phyloP scores from a whole-genome alignment of 2,329 filamentous ascomycete species.

The Fusarium bactridioides region DNA sequence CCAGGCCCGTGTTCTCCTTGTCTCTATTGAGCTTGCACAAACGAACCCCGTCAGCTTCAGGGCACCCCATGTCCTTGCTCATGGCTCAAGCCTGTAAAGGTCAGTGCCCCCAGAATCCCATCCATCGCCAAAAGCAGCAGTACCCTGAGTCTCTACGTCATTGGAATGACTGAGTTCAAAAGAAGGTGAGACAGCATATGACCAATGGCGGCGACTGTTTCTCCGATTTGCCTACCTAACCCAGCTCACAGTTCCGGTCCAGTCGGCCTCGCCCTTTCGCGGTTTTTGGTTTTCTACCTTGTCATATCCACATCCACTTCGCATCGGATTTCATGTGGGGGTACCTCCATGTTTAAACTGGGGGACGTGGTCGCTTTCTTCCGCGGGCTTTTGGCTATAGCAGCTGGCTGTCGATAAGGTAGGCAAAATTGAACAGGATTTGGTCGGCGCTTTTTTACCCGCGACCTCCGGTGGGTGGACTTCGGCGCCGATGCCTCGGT shows the following conservation, averaged over 20 bases:
- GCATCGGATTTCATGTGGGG: conserved; percentile 40
- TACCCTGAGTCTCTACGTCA: conserved; percentile 37
- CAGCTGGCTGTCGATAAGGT: neutral
- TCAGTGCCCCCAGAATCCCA: conserved; percentile 28
- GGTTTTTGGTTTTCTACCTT: neutral
- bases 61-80: conserved; percentile 26
- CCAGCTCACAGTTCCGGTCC: neutral
- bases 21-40: conserved; percentile 7
- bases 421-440: conserved; percentile 13
- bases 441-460: conserved; percentile 25
- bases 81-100: neutral
- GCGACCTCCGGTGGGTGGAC: conserved; percentile 21
- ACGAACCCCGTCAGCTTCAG: conserved; percentile 26
- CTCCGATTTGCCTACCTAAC: conserved; percentile 9
- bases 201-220: conserved; percentile 22
- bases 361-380: conserved; percentile 18
- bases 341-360: conserved; percentile 21
- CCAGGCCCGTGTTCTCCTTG: conserved; percentile 27
- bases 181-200: conserved; percentile 30
- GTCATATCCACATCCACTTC: conserved; percentile 11
- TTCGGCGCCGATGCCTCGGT: conserved; percentile 33
- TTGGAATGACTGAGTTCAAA: conserved; percentile 25
- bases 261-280: conserved; percentile 15
- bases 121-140: conserved; percentile 15
- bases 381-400: conserved; percentile 12